Base-by-base conservation (phyloP, 1,284 basidiomycete genomes). In the Tilletia indica region DNA sequence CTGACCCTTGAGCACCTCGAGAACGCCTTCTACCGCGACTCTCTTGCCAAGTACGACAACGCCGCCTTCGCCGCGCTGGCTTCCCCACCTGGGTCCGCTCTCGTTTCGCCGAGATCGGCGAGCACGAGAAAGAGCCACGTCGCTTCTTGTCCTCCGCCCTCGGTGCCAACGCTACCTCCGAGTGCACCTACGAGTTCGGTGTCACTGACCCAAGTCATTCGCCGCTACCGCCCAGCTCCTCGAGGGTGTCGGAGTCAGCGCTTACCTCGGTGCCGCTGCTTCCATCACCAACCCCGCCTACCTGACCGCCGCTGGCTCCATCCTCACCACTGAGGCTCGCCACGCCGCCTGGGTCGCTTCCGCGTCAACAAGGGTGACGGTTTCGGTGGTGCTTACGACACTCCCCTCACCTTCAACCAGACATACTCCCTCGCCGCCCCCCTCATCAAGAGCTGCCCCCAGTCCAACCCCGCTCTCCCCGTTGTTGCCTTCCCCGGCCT, bases 1-100 rank as follows among this genome's bases (percentile, higher is more conserved):
- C 87, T 91, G 66, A 89, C 88, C 25, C 87, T 92, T 67, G 90
- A 92, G 85, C 88, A 91, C 81, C 86, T 92, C 74, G 89, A 91
- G 83, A 87, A 87, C 82, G 85, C 87, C 31, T 91, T 91, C 86
- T 92, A 87, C 81, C 73, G 74, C 38, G 75, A 77, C 69, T 25
- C 71, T 21, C 76, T 77, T 12, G 67, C 72, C 68, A 75, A 77
- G 61, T 78, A 78, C 71, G 78, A 80, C n/a, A 77, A 85, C n/a
- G 72, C 82, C 21, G 89, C 86, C 54, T 92, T 91, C 82, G 79
- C 75, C 49, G 84, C 4, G 89, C 88, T 9, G 90, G 89, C 2
- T 87, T 87, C 74, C 85, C 87, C 0, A 75, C 81, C 21, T 90
- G 86, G 84, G 87, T 88, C 21, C 86, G 87, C 67, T 86, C 85